Percentiles rank a stretch among this genome's conserved stretches.
phyloP scores from a whole-genome alignment of 306 rosid genomes.

The Betula pendula region DNA sequence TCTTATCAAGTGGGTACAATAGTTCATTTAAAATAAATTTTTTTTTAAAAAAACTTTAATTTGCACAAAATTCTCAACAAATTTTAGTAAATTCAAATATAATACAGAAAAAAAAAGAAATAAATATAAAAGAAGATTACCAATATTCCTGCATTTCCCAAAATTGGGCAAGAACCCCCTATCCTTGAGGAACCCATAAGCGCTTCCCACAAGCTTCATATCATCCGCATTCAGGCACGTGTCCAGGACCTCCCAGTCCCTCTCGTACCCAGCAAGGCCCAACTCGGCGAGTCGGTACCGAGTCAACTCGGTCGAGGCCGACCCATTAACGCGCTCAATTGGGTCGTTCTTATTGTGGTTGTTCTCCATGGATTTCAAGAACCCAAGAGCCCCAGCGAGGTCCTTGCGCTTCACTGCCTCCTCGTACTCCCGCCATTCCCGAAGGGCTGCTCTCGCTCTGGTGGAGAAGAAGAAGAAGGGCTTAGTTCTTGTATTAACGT shows the following conservation, averaged over 20 bases:
- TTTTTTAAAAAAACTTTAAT: too few species aligned
- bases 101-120: not conserved
- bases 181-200: constrained; percentile 70
- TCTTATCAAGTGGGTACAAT: not conserved
- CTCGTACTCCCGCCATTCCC: constrained; percentile 90
- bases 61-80: not conserved
- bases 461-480: not conserved
- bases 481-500: not conserved
- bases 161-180: constrained; percentile 84
- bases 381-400: constrained; percentile 78
- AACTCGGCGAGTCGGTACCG: constrained; percentile 49
- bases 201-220: constrained; percentile 84
- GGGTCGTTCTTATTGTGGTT: constrained; percentile 20
- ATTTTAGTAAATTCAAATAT: not conserved
- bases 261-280: constrained; percentile 60
- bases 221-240: constrained; percentile 95
- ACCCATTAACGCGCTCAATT: constrained; percentile 32
- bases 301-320: constrained; percentile 36
- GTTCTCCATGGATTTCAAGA: constrained; percentile 59
- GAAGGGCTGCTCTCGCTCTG: constrained; percentile 41
- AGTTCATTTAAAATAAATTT: not conserved
- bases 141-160: constrained; percentile 86
- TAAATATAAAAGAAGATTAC: constrained; percentile 30
- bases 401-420: constrained; percentile 94
- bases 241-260: constrained; percentile 93